These are phyloP conservation scores for Plicaturopsis crispa DNA, from an alignment of 768 basidiomycete genomes.

Conservation along the genomic window DNA sequence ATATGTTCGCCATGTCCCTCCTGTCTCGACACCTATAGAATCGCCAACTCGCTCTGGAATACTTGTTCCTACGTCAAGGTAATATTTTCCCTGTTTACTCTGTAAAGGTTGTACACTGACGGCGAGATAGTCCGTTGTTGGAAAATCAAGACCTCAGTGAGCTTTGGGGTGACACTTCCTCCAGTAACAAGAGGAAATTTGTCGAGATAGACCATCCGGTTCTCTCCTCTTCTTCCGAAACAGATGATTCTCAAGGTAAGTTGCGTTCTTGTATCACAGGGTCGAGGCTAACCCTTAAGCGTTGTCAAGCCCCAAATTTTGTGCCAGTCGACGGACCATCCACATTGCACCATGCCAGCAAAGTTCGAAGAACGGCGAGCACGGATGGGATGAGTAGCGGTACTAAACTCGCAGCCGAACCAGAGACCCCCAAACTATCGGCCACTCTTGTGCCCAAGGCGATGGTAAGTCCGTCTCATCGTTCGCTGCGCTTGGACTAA, in stretches of 20 bases:
- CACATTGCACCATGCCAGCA: neutral
- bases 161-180: neutral
- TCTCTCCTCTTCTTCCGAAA: conserved; percentile 23
- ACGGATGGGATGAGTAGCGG: neutral
- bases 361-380: neutral
- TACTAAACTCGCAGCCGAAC: neutral
- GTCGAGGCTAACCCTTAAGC: conserved; percentile 2
- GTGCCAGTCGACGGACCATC: neutral
- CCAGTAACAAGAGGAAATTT: neutral
- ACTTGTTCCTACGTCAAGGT: no score
- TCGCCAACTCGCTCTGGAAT: neutral
- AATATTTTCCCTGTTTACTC: no score
- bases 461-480: neutral
- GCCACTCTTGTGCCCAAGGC: neutral
- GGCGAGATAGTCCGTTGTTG: neutral
- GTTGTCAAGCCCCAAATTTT: neutral
- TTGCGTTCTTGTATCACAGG: conserved; percentile 5
- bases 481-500: neutral
- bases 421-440: neutral
- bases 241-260: conserved; percentile 32
- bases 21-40: no score
- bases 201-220: neutral
- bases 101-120: neutral
- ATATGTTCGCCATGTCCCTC: no score
- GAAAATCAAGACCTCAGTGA: neutral